Base-by-base conservation (phyloP, 2,329 filamentous ascomycete genomes). In the Scedosporium apiospermum region DNA sequence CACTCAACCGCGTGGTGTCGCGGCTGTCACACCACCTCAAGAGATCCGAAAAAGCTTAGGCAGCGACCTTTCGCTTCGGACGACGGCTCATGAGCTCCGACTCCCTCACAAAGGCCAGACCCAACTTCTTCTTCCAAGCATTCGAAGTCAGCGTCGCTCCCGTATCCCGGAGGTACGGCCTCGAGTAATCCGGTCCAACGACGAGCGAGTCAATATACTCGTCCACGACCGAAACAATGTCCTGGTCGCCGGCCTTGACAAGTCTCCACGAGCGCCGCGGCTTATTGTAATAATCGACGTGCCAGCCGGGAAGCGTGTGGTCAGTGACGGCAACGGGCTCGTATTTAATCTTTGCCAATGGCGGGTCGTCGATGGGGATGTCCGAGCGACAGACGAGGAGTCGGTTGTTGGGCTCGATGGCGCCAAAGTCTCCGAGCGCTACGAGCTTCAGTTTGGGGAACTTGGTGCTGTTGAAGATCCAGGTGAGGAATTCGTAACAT, bases 341-440 rank as follows among this genome's bases (percentile, higher is more conserved):
- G n/a, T 27, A 49, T n/a, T 21, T 49, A 21, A 49, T 49, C n/a
- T 21, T 49, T 16, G 44, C n/a, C 44, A 49, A 16, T 10, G 51
- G 51, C 51, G 51, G 51, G 23, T 55, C 51, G 6, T 14, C 12
- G 3, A 55, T 27, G 18, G 51, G 51, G 51, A 1, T 55, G 2
- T 34, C 59, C 4, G 60, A 27, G 10, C 49, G 49, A 30, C 60
- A 55, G 2, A 61, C 46, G 18, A 61, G 49, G 12, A 61, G 30
- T 10, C 60, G 60, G 30, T 27, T 30, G 18, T 34, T 51, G 9
- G 46, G 60, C 3, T 61, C 46, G 18, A 61, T 26, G 27, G 27
- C 49, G 30, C 46, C 30, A 44, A 61, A 61, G 60, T 61, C 60
- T n/a, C 60, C 60, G 21, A 61, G 41, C 6, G 60, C 60, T n/a